Conservation (phyloP, 2,329 filamentous ascomycete species). For the Fusarium zealandicum region DNA sequence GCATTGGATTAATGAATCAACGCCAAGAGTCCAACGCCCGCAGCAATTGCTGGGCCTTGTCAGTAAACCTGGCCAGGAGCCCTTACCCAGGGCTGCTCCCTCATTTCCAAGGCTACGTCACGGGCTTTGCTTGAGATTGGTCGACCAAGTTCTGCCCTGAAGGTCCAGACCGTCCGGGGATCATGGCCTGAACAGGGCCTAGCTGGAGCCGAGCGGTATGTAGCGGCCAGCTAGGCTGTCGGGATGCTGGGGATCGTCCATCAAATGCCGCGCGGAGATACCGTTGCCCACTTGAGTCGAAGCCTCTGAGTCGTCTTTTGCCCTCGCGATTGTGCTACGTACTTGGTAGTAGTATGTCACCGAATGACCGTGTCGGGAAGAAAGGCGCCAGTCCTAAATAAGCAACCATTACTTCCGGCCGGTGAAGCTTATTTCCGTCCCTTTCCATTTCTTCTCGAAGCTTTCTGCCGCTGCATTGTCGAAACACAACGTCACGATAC, state of each 20-base stretch:
- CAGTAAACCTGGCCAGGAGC: neutral
- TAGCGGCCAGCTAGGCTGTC: conserved; percentile 23
- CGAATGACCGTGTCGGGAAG: neutral
- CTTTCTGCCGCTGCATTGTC: conserved; percentile 18
- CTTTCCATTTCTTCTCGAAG: conserved; percentile 30
- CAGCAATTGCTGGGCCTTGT: neutral
- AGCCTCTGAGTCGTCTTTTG: too few species aligned
- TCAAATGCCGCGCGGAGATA: conserved; percentile 21
- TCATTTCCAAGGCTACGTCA: conserved; percentile 20
- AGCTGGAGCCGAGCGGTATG: conserved; percentile 18
- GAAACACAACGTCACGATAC: conserved; percentile 3
- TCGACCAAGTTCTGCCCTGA: conserved; percentile 28
- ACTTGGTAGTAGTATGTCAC: neutral
- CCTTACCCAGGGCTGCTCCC: too few species aligned
- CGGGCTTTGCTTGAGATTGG: conserved; percentile 20
- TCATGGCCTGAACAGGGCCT: conserved; percentile 15
- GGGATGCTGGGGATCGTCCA: conserved; percentile 14
- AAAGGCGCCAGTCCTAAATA: neutral
- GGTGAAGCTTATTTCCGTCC: neutral
- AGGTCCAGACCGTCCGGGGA: conserved; percentile 34
- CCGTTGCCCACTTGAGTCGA: neutral
- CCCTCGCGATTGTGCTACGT: too few species aligned
- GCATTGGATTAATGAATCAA: too few species aligned
- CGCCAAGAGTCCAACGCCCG: too few species aligned
- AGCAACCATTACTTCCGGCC: neutral